Percentiles rank a stretch among this genome's conserved stretches.
These are phyloP conservation scores for Phytophthora pisi DNA, from an alignment of 352 stramenopile genomes.

Conservation along the genomic window DNA sequence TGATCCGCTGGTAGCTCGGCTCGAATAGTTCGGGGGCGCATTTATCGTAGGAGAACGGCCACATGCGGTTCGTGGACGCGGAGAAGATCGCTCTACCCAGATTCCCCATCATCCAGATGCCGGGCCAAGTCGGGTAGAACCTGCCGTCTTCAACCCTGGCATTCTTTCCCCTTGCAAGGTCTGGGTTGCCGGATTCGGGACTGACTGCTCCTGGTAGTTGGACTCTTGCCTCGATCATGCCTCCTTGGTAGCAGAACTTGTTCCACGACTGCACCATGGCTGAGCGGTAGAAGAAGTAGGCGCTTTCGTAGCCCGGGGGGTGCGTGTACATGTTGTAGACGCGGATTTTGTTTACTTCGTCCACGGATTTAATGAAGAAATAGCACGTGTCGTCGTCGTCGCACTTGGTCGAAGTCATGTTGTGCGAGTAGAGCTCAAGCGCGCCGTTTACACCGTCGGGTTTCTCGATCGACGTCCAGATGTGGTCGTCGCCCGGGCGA, in stretches of 20 bases:
- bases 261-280: conserved; percentile 94
- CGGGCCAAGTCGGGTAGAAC: conserved; percentile 85
- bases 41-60: conserved; percentile 93
- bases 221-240: conserved; percentile 88
- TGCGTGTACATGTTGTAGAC: conserved; percentile 65
- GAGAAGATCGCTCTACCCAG: conserved; percentile 93
- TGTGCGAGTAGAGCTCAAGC: conserved; percentile 91
- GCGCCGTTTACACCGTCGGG: conserved; percentile 91
- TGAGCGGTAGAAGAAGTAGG: conserved; percentile 53
- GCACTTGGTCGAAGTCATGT: conserved; percentile 65
- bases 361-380: conserved; percentile 45
- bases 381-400: conserved; percentile 50
- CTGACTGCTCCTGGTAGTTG: conserved; percentile 87
- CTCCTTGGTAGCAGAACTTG: conserved; percentile 95
- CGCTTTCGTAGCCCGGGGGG: conserved; percentile 46
- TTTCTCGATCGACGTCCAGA: conserved; percentile 94
- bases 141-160: conserved; percentile 54
- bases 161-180: conserved; percentile 36
- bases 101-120: conserved; percentile 95
- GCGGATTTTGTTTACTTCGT: conserved; percentile 40
- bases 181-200: conserved; percentile 46
- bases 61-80: conserved; percentile 89
- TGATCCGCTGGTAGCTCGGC: conserved; percentile 52
- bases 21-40: conserved; percentile 73
- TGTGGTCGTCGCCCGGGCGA: conserved; percentile 88